Evolutionary conservation across 768 basidiomycete species (phyloP).

Genomic region (Pleurotus tuber-regium): DNA sequence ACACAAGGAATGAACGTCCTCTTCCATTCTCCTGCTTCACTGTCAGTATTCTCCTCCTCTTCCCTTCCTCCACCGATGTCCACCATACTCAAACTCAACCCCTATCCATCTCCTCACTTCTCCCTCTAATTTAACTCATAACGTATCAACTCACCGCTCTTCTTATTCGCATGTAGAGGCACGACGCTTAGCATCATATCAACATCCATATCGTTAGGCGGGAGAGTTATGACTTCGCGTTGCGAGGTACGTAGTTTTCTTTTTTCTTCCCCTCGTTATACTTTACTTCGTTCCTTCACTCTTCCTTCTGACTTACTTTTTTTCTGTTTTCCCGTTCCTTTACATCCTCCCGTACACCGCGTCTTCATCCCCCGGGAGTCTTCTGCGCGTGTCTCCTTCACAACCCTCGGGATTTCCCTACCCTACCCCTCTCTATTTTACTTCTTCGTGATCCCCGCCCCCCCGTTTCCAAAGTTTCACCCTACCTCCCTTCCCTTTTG

Average conservation of each 20-base stretch:
- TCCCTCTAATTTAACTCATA: too few relatives aligned
- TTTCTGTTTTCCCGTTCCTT: neutral
- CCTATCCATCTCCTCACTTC: too few relatives aligned
- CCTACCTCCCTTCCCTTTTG: too few relatives aligned
- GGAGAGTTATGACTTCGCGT: constrained; percentile 65
- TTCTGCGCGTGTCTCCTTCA: too few relatives aligned
- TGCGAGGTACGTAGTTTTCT: constrained; percentile 53
- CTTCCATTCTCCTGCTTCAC: constrained; percentile 66
- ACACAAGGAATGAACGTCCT: constrained; percentile 69
- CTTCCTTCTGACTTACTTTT: neutral
- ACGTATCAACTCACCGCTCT: constrained; percentile 1
- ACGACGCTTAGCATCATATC: constrained; percentile 57
- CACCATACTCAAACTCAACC: too few relatives aligned
- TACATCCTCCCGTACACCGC: neutral
- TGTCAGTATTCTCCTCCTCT: constrained; percentile 37
- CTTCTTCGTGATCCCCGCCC: too few relatives aligned
- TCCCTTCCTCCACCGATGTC: too few relatives aligned
- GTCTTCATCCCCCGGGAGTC: too few relatives aligned
- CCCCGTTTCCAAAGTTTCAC: too few relatives aligned
- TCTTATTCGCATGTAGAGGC: constrained; percentile 38
- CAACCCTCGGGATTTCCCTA: too few relatives aligned
- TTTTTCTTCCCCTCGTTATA: neutral
- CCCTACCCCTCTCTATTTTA: too few relatives aligned
- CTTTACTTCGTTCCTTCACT: constrained; percentile 3
- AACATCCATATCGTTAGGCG: constrained; percentile 65